phyloP scores from a whole-genome alignment of 306 rosid species.

The Cicer cuneatum region DNA sequence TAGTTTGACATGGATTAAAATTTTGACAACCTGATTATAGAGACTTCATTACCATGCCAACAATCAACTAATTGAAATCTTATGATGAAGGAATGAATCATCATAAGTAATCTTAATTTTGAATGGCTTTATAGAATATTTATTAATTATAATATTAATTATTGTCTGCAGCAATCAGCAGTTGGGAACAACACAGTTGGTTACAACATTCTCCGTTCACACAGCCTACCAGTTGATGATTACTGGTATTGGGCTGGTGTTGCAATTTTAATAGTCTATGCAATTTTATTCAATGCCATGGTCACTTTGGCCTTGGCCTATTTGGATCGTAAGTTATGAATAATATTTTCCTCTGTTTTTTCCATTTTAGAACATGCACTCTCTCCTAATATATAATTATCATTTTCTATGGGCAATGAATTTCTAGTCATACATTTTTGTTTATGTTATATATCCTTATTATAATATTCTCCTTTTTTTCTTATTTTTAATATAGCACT shows the following conservation, averaged over 20 bases:
- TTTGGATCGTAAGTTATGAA: conserved; percentile 72
- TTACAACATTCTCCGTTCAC: conserved; percentile 57
- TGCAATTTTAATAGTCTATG: conserved; percentile 55
- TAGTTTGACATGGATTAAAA: not conserved
- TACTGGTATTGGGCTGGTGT: conserved; percentile 82
- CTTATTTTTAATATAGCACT: conserved; percentile 57
- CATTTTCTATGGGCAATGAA: not conserved
- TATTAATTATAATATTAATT: conserved; percentile 36
- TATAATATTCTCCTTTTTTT: conserved; percentile 6
- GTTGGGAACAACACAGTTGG: conserved; percentile 61
- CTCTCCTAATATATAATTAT: not conserved
- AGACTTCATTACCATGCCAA: conserved; percentile 1
- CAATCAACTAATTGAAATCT: conserved; percentile 30
- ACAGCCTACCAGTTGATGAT: conserved; percentile 62
- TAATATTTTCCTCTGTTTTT: conserved; percentile 11
- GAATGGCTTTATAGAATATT: conserved; percentile 29
- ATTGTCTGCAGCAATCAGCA: conserved; percentile 63
- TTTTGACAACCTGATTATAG: not conserved
- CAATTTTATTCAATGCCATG: conserved; percentile 60
- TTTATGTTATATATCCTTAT: conserved; percentile 2
- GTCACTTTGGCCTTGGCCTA: conserved; percentile 78
- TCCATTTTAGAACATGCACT: conserved; percentile 2
- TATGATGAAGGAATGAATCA: conserved; percentile 2
- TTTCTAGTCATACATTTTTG: not conserved
- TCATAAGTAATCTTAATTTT: not conserved